These are phyloP conservation scores for Clavispora fructus DNA, from an alignment of 805 yeast genomes.

Conservation along the genomic window DNA sequence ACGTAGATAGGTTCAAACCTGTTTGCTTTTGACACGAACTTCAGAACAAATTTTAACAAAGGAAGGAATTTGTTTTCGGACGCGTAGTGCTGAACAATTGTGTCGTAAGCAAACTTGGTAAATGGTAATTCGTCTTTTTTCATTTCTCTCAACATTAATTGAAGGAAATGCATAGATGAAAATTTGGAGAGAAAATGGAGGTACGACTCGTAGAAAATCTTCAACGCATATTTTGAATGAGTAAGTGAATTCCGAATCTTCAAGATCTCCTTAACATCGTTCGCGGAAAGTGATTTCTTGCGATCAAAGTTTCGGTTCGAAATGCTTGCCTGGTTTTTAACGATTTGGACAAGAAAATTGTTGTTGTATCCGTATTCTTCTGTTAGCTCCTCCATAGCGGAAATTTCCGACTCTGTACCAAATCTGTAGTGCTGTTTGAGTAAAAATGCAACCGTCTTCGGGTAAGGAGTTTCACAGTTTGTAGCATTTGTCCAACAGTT, in stretches of 20 bases:
- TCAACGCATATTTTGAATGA: constrained; percentile 13
- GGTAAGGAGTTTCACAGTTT: constrained; percentile 20
- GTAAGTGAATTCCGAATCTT: constrained; percentile 7
- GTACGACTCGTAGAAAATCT: constrained; percentile 23
- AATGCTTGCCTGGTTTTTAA: constrained; percentile 21
- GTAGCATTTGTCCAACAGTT: constrained; percentile 23
- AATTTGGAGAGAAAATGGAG: constrained; percentile 25
- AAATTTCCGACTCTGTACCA: constrained; percentile 25
- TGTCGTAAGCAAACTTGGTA: constrained; percentile 15
- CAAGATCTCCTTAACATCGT: constrained; percentile 22
- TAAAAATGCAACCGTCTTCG: constrained; percentile 22
- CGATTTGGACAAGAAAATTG: constrained; percentile 21
- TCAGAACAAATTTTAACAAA: constrained; percentile 21
- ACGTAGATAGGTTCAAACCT: constrained; percentile 20
- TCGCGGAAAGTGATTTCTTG: constrained; percentile 21
- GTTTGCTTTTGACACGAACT: constrained; percentile 11
- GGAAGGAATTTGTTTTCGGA: constrained; percentile 24
- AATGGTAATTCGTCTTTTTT: constrained; percentile 19
- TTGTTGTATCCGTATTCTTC: constrained; percentile 15
- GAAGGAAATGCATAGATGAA: constrained; percentile 23
- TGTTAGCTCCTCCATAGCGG: constrained; percentile 16
- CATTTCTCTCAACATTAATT: constrained; percentile 22
- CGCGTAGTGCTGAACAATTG: constrained; percentile 23
- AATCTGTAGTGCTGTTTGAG: constrained; percentile 24
- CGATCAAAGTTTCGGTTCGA: constrained; percentile 19